Percentiles rank a stretch among this genome's conserved stretches.
Conservation (phyloP, 257 asterid species). For the Haberlea rhodopensis region DNA sequence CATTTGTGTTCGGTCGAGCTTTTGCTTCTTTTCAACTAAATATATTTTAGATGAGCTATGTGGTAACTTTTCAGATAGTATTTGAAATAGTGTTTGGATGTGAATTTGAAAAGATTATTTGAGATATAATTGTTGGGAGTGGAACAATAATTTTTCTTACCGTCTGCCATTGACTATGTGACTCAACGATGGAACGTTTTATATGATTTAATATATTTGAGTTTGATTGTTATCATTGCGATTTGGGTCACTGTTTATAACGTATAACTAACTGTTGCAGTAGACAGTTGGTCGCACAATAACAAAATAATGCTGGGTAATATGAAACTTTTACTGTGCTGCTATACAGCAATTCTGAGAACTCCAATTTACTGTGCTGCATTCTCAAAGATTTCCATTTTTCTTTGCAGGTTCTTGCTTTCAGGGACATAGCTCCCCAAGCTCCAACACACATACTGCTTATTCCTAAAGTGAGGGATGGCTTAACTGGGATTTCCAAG, state of each 20-base stretch:
- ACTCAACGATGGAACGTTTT: background rate
- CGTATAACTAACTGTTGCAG: background rate
- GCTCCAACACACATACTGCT: slow-evolving; percentile 80
- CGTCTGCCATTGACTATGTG: no score
- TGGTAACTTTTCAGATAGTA: no score
- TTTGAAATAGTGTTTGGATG: no score
- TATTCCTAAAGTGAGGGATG: slow-evolving; percentile 82
- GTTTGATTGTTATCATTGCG: background rate
- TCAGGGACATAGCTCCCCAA: slow-evolving; percentile 82
- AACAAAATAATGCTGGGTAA: background rate
- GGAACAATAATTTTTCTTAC: no score
- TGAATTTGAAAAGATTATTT: no score
- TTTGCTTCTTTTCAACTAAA: no score
- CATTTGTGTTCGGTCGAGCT: background rate
- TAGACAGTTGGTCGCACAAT: background rate
- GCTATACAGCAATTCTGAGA: background rate
- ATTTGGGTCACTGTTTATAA: no score
- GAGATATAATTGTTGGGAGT: no score
- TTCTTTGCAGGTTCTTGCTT: slow-evolving; percentile 77
- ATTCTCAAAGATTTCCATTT: background rate
- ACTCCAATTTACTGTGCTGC: background rate
- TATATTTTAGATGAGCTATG: no score
- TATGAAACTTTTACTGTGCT: background rate
- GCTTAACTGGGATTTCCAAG: slow-evolving; percentile 70
- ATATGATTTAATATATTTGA: background rate